Percentiles rank a stretch among this genome's conserved stretches.
These are phyloP conservation scores for Pythium utonaiense DNA, from an alignment of 352 stramenopile genomes.

Conservation along the genomic window DNA sequence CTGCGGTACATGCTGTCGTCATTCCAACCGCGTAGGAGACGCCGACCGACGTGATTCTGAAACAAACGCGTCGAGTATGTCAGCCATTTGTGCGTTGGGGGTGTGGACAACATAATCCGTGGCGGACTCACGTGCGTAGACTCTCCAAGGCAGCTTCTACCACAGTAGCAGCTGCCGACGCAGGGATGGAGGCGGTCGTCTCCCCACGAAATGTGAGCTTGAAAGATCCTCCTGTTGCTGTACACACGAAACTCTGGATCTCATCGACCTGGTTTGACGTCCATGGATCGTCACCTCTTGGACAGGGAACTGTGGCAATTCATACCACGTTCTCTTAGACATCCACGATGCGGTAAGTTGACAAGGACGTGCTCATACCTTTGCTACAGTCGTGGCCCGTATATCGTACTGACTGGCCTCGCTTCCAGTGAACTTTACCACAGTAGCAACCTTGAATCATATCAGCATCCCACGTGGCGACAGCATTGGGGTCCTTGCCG, in stretches of 20 bases:
- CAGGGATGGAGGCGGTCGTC: constrained; percentile 40
- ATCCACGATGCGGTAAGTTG: too few species aligned
- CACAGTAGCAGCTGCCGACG: constrained; percentile 19
- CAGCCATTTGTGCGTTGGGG: too few species aligned
- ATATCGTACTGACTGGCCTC: constrained; percentile 47
- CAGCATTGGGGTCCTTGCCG: constrained; percentile 64
- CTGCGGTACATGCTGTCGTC: constrained; percentile 33
- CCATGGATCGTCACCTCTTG: constrained; percentile 85
- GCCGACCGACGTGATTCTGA: constrained; percentile 48
- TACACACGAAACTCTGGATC: constrained; percentile 70
- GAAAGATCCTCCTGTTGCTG: constrained; percentile 68
- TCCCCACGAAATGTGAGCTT: constrained; percentile 75
- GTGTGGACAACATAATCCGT: background rate
- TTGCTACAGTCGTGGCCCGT: constrained; percentile 77
- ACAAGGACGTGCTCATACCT: constrained; percentile 25
- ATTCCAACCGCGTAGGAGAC: constrained; percentile 36
- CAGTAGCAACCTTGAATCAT: constrained; percentile 85
- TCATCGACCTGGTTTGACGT: constrained; percentile 71
- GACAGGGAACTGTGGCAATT: constrained; percentile 50
- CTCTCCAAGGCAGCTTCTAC: constrained; percentile 46
- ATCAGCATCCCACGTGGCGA: constrained; percentile 85
- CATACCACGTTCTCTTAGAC: background rate
- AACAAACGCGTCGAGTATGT: background rate
- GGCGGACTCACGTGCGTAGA: constrained; percentile 42
- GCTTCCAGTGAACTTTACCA: constrained; percentile 66